Conservation (phyloP, 176 grass and related monocot genomes). For the Guadua angustifolia region DNA sequence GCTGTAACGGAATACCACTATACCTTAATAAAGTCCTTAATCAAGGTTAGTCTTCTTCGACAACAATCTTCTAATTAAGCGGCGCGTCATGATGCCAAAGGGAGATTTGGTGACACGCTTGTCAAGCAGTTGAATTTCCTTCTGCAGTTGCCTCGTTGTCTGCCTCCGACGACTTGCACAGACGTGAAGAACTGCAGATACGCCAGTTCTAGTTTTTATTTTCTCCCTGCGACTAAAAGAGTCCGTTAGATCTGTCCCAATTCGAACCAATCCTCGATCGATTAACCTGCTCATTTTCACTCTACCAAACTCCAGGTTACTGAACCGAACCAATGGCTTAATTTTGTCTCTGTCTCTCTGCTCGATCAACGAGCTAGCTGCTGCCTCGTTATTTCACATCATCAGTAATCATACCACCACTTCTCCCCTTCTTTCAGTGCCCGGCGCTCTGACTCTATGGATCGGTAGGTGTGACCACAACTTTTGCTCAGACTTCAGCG, state of each 20-base stretch:
- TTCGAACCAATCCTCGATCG: neutral
- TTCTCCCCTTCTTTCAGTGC: neutral
- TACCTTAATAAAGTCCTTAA: neutral
- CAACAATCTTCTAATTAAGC: neutral
- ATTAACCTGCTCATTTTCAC: neutral
- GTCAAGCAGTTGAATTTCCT: neutral
- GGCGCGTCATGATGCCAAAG: neutral
- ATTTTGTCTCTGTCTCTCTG: neutral
- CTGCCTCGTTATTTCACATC: neutral
- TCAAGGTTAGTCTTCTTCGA: neutral
- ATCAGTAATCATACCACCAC: neutral
- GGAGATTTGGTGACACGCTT: neutral
- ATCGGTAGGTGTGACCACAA: neutral
- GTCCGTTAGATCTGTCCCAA: too few species aligned
- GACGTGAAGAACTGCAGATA: neutral
- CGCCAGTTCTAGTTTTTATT: neutral
- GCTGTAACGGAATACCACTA: neutral
- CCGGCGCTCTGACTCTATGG: neutral
- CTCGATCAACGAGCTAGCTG: neutral
- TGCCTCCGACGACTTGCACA: neutral
- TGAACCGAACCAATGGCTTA: neutral
- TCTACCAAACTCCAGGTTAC: neutral
- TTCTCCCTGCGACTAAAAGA: too few species aligned
- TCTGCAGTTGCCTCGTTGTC: neutral
- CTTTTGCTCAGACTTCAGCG: neutral